These are phyloP conservation scores for Nepenthes mirabilis DNA, from an alignment of 148 eudicot genomes.

Conservation along the genomic window DNA sequence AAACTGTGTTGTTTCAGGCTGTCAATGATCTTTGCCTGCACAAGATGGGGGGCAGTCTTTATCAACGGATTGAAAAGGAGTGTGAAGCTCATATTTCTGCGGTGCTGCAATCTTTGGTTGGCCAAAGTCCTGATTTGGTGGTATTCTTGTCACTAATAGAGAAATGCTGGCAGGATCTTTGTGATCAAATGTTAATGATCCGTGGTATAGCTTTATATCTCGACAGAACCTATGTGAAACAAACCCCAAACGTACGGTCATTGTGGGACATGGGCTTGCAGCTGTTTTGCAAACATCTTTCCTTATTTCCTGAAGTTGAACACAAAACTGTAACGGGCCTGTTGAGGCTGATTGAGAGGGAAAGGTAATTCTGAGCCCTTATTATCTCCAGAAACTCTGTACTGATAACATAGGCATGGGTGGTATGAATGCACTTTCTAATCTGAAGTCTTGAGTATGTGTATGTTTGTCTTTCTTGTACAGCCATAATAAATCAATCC, in stretches of 20 bases:
- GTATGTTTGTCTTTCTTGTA: too few relatives aligned
- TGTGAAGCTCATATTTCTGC: constrained; percentile 74
- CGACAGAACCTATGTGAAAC: constrained; percentile 94
- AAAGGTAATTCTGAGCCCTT: constrained; percentile 38
- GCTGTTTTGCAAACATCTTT: constrained; percentile 82
- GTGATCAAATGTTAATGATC: constrained; percentile 95
- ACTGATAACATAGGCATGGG: neutral
- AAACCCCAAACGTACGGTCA: constrained; percentile 69
- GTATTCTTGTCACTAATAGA: constrained; percentile 85
- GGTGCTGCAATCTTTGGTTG: constrained; percentile 64
- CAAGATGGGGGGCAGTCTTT: constrained; percentile 91
- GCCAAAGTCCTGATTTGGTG: constrained; percentile 86
- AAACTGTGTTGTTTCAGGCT: constrained; percentile 37
- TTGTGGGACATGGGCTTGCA: constrained; percentile 99
- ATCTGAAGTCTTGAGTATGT: neutral
- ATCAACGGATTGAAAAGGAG: constrained; percentile 78
- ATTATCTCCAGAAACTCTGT: neutral
- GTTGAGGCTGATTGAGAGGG: constrained; percentile 88
- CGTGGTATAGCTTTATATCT: constrained; percentile 93
- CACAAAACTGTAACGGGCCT: constrained; percentile 94
- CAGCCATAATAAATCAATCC: too few relatives aligned
- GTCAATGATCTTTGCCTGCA: constrained; percentile 86
- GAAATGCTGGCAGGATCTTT: constrained; percentile 97
- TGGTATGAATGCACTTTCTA: neutral
- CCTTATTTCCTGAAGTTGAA: constrained; percentile 82